These are phyloP conservation scores for Sclerotinia subarctica DNA, from an alignment of 2,329 filamentous ascomycete species.

Conservation along the genomic window DNA sequence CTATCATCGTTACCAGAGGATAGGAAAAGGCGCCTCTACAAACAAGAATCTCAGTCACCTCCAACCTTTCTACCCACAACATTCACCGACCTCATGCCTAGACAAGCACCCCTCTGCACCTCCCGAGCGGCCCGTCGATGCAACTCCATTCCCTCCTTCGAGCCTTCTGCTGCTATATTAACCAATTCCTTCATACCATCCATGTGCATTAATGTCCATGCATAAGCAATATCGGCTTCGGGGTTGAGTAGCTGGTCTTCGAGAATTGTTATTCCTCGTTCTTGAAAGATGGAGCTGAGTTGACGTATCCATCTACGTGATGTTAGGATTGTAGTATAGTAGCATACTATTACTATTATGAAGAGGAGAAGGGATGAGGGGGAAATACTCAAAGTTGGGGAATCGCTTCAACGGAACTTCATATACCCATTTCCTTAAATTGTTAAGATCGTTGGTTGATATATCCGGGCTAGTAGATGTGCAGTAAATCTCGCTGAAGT, in stretches of 20 bases:
- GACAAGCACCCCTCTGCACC: neutral
- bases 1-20: too few relatives aligned
- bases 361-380: neutral
- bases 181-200: constrained; percentile 4
- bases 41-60: neutral
- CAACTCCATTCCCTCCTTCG: neutral
- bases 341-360: neutral
- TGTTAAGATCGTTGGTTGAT: neutral
- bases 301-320: constrained; percentile 6
- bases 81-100: neutral
- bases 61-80: constrained; percentile 1
- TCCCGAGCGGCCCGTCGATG: neutral
- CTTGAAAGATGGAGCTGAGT: constrained; percentile 7
- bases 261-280: neutral
- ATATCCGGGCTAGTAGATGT: neutral
- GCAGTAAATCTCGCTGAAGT: neutral
- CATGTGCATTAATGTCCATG: constrained; percentile 13
- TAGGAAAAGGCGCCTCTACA: too few relatives aligned
- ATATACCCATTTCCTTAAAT: neutral
- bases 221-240: neutral
- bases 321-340: neutral
- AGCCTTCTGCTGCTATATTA: neutral
- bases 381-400: constrained; percentile 1
- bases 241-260: neutral
- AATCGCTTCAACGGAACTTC: neutral